These are phyloP conservation scores for Tympanopsis confertula DNA, from an alignment of 2,329 filamentous ascomycete species.

Conservation along the genomic window DNA sequence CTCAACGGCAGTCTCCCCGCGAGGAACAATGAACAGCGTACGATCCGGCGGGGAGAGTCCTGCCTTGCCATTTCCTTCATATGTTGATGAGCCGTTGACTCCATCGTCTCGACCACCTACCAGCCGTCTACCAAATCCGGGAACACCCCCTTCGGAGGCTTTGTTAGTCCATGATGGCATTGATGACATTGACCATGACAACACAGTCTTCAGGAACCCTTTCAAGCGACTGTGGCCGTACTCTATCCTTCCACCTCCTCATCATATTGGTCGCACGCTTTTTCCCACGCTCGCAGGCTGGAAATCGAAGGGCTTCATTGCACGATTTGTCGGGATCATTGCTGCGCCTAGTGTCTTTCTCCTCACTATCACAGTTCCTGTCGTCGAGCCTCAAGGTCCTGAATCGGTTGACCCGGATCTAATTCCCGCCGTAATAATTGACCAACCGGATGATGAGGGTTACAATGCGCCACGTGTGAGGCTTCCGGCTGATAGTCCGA, in stretches of 20 bases:
- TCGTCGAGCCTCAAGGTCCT: conserved; percentile 61
- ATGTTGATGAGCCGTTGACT: background rate
- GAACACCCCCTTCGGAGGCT: conserved; percentile 13
- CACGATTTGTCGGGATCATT: conserved; percentile 68
- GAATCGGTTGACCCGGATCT: conserved; percentile 27
- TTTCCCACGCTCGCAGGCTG: conserved; percentile 82
- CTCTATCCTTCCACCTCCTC: conserved; percentile 57
- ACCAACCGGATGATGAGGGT: background rate
- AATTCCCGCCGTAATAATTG: background rate
- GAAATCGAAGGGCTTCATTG: conserved; percentile 72
- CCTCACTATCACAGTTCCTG: conserved; percentile 78
- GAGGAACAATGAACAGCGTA: background rate
- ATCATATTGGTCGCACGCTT: conserved; percentile 59
- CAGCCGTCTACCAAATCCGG: background rate
- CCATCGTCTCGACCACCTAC: background rate
- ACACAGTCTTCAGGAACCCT: too few species aligned
- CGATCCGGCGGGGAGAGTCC: background rate
- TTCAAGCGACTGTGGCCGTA: conserved; percentile 64
- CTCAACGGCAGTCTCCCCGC: background rate
- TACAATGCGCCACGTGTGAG: background rate
- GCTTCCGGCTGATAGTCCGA: background rate
- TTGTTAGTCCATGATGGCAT: conserved; percentile 42
- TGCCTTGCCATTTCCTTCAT: background rate
- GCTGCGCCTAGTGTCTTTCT: conserved; percentile 86
- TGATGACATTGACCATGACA: background rate